phyloP scores from a whole-genome alignment of 2,329 filamentous ascomycete genomes.

The Colletotrichum paranaense region DNA sequence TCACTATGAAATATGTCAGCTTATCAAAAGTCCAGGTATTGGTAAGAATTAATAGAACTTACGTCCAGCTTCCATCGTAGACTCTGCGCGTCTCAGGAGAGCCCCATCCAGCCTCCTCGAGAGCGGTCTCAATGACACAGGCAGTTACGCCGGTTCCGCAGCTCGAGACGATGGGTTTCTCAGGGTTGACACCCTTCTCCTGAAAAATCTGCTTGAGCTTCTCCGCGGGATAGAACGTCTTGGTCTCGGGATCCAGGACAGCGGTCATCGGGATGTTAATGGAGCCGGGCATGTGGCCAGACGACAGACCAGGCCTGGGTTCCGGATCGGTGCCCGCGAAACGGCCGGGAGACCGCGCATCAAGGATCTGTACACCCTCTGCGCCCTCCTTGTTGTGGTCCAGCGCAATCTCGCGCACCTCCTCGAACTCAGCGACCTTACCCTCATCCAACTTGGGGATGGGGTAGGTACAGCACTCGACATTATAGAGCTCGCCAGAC shows the following conservation, averaged over 20 bases:
- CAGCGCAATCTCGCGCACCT: conserved; percentile 80
- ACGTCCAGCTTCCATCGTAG: conserved; percentile 99
- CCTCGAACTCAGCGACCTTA: conserved; percentile 83
- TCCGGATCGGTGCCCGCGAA: conserved; percentile 88
- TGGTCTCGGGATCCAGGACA: conserved; percentile 85
- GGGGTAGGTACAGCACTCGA: conserved; percentile 73
- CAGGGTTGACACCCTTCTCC: conserved; percentile 81
- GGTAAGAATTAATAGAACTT: conserved; percentile 55
- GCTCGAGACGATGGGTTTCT: conserved; percentile 84
- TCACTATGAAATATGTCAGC: conserved; percentile 56
- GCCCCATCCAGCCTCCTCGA: conserved; percentile 82
- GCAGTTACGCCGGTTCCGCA: conserved; percentile 97
- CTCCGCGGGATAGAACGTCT: conserved; percentile 78
- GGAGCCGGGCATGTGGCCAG: conserved; percentile 91
- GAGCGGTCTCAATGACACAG: conserved; percentile 87
- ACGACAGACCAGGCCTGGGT: conserved; percentile 85
- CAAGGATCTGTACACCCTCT: conserved; percentile 87
- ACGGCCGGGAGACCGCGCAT: conserved; percentile 83
- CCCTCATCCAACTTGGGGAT: conserved; percentile 70
- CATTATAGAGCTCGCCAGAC: conserved; percentile 77
- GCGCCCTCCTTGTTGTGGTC: conserved; percentile 85
- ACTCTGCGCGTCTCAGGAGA: conserved; percentile 75
- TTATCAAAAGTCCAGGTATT: background rate
- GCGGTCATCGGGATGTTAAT: conserved; percentile 84
- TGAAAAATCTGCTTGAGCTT: conserved; percentile 82